Conservation (phyloP, 495 filamentous ascomycete species). For the Xylaria intraflava region DNA sequence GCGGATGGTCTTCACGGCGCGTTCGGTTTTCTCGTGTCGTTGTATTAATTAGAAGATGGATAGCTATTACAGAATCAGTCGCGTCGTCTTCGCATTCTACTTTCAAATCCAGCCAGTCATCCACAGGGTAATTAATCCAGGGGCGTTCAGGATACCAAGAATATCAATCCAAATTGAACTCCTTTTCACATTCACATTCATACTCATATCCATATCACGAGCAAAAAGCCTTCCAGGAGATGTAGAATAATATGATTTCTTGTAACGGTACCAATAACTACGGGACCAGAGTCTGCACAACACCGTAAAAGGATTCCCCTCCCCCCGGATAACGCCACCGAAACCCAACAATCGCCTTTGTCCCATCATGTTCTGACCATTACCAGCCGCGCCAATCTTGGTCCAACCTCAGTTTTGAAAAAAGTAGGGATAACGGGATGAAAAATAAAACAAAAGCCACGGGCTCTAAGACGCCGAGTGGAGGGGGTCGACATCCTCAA, state of each 20-base stretch:
- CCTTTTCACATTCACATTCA: no score
- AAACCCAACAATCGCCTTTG: slow-evolving; percentile 9
- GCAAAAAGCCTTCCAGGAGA: not conserved
- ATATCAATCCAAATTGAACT: slow-evolving; percentile 8
- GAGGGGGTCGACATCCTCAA: slow-evolving; percentile 49
- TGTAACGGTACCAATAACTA: slow-evolving; percentile 21
- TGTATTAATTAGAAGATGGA: not conserved
- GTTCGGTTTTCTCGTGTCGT: not conserved
- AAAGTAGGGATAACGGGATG: not conserved
- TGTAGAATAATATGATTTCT: slow-evolving; percentile 12
- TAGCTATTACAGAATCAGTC: not conserved
- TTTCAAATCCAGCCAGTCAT: not conserved
- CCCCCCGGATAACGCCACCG: slow-evolving; percentile 20
- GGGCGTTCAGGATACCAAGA: slow-evolving; percentile 3
- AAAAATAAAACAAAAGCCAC: not conserved
- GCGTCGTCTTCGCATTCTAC: not conserved
- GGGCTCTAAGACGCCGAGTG: slow-evolving; percentile 21
- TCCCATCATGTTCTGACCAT: slow-evolving; percentile 7
- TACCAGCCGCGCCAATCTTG: slow-evolving; percentile 13
- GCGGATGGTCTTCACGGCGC: not conserved
- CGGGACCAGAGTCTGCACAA: slow-evolving; percentile 12
- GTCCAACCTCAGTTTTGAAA: slow-evolving; percentile 6
- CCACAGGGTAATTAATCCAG: not conserved
- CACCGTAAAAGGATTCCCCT: slow-evolving; percentile 9
- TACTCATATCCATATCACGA: no score